A percentile compares a stretch with the other conserved stretches of the same genome.
Evolutionary conservation across 345 rosid species (phyloP).

Genomic region (Gossypium arboreum): DNA sequence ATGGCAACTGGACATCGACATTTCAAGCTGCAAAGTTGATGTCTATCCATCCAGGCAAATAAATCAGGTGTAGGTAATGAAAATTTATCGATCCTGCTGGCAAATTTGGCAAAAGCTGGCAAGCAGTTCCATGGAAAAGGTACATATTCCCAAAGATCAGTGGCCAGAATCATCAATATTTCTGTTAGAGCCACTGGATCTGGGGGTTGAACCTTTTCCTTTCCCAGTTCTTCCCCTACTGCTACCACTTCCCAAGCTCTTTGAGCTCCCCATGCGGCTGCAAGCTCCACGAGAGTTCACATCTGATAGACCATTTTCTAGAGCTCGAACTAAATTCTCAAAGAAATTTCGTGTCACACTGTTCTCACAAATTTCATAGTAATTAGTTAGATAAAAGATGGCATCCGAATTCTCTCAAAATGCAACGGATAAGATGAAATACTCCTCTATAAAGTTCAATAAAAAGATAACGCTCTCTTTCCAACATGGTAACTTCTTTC

Average conservation of each 20-base stretch:
- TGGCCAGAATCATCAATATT: constrained; percentile 46
- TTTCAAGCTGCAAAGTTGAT: constrained; percentile 6
- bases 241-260: constrained; percentile 39
- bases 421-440: not conserved
- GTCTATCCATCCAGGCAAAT: constrained; percentile 5
- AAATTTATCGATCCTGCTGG: constrained; percentile 37
- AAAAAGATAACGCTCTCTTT: not conserved
- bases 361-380: constrained; percentile 20
- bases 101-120: constrained; percentile 67
- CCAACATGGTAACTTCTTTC: not conserved
- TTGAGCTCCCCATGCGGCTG: constrained; percentile 49
- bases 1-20: not conserved
- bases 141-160: constrained; percentile 77
- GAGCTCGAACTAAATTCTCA: constrained; percentile 75
- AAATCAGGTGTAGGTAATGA: not conserved
- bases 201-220: constrained; percentile 54
- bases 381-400: not conserved
- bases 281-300: constrained; percentile 53
- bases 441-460: not conserved
- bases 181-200: constrained; percentile 47
- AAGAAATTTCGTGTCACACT: constrained; percentile 78
- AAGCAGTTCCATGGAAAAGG: constrained; percentile 46
- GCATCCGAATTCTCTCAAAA: not conserved
- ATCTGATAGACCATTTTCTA: constrained; percentile 80
- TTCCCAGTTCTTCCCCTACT: constrained; percentile 31